Base-by-base conservation (phyloP, 2,329 filamentous ascomycete genomes). In the Paradendryphiella salina region DNA sequence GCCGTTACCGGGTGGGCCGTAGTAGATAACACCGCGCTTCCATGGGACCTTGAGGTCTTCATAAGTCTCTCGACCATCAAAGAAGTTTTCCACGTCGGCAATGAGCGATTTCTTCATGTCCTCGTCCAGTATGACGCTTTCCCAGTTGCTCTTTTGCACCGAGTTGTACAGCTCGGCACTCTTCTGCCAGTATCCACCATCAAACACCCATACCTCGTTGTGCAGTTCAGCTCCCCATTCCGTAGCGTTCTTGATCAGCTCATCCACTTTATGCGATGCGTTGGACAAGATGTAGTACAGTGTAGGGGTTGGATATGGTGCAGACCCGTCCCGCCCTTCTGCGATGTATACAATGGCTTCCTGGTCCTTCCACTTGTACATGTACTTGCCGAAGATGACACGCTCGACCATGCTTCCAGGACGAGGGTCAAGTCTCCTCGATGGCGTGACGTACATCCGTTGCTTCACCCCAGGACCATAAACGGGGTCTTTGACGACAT, bases 21-120 rank as follows among this genome's bases (percentile, higher is more conserved):
- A 80, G 64, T 86, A 87, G 50, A 89, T 87, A 36, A 88, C 73
- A 0, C 85, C 85, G 38, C 85, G 75, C 77, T 89, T 89, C 86
- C 86, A 89, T 0, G 86, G 85, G 4, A 89, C 84, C 53, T 79
- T 79, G 35, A 89, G 76, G 39, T 79, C 74, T 4, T 75, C 65
- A 63, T 89, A 89, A 1, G 82, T 82, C 4, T 81, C 77, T 26
- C 78, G 75, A 0, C 77, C 78, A 42, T 82, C 76, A 65, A 86
- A 89, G 73, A 89, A 89, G 37, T 80, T 80, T 34, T 81, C 71
- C 34, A 88, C 82, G 65, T 89, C 86, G 3, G 80, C 76, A 39
- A 86, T 82, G 45, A 89, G 77, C 6, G 79, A 73, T 55, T 81
- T 78, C 75, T 89, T 89, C 81, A 86, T 86, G 8, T 74, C 74